Base-by-base conservation (phyloP, 345 rosid genomes). In the Fremontodendron californicum region DNA sequence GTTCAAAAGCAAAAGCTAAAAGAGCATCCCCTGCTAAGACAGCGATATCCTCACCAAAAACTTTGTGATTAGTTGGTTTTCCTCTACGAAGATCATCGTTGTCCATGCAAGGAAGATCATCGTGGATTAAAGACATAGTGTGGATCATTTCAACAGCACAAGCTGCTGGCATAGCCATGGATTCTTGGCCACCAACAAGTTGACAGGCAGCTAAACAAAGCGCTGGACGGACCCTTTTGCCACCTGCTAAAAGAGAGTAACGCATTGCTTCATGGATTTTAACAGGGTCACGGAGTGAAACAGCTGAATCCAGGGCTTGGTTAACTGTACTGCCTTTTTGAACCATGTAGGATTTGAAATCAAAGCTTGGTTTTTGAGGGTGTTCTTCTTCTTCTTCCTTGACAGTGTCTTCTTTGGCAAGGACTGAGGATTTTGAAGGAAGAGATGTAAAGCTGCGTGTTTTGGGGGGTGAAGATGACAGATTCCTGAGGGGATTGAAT, bases 61-160 rank as follows among this genome's bases (percentile, higher is more conserved):
- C 92, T 69, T 82, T 90, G 81, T 95, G 99, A 49, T 95, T 95
- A 0, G 98, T 93, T 15, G 98, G 94, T 57, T 95, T 93, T 1
- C 99, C 98, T 0, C 98, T 94, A 76, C 99, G 98, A 80, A 93
- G 89, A 57, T 92, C 96, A 75, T 93, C 98, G 87, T 95, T 90
- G 37, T 95, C 98, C 98, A 93, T 93, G 52, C 94, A 92, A 54
- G 99, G 98, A 11, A 96, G 86, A 61, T 96, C 99, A 68, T 96
- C 99, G 66, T 96, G 99, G 63, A 96, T 93, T 10, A 96, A 81
- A 0, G 98, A 95, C 98, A 95, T 95, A 72, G 98, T 90, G 77
- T 93, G 98, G 67, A 93, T 89, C 98, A 93, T 95, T 67, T 95
- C 97, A 11, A 93, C 88, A 16, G 94, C 97, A 51, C 98, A 93